phyloP scores from a whole-genome alignment of 2,329 filamentous ascomycete species.

The Proliferodiscus dingleyae region DNA sequence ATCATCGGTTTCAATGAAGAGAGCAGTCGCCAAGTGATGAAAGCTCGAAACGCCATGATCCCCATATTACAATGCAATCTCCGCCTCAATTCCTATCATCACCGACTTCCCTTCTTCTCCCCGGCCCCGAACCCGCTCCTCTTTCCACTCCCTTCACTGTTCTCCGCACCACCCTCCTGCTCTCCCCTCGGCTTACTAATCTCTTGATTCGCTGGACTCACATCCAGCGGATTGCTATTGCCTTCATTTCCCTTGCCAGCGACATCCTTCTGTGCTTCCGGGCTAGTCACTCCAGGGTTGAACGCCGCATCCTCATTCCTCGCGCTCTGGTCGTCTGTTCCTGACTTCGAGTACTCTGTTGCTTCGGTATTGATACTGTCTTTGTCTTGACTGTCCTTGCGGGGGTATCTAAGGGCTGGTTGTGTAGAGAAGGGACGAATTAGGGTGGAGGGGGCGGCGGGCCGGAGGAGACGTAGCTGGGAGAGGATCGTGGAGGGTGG shows the following conservation, averaged over 20 bases:
- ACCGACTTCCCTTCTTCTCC: slow-evolving; percentile 30
- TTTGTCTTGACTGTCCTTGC: slow-evolving; percentile 50
- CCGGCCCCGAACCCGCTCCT: slow-evolving; percentile 36
- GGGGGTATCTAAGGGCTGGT: slow-evolving; percentile 1
- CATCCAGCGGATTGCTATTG: slow-evolving; percentile 48
- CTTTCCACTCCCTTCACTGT: slow-evolving; percentile 25
- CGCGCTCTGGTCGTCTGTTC: slow-evolving; percentile 54
- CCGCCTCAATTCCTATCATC: not conserved
- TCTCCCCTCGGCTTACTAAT: slow-evolving; percentile 45
- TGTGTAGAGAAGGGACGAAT: not conserved
- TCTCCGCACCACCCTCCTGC: slow-evolving; percentile 40
- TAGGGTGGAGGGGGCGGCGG: not conserved
- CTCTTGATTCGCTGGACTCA: slow-evolving; percentile 56
- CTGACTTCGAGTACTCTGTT: slow-evolving; percentile 65
- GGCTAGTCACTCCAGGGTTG: slow-evolving; percentile 61
- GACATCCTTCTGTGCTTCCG: slow-evolving; percentile 51
- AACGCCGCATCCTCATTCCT: slow-evolving; percentile 60
- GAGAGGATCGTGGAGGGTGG: slow-evolving; percentile 1
- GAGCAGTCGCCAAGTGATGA: too few relatives aligned
- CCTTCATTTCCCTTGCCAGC: slow-evolving; percentile 35
- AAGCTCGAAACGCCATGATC: not conserved
- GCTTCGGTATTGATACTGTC: slow-evolving; percentile 59
- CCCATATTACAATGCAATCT: not conserved
- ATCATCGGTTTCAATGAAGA: too few relatives aligned
- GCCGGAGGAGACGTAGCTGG: not conserved